These are phyloP conservation scores for Cajanus cajan DNA, from an alignment of 306 rosid species.

Conservation along the genomic window DNA sequence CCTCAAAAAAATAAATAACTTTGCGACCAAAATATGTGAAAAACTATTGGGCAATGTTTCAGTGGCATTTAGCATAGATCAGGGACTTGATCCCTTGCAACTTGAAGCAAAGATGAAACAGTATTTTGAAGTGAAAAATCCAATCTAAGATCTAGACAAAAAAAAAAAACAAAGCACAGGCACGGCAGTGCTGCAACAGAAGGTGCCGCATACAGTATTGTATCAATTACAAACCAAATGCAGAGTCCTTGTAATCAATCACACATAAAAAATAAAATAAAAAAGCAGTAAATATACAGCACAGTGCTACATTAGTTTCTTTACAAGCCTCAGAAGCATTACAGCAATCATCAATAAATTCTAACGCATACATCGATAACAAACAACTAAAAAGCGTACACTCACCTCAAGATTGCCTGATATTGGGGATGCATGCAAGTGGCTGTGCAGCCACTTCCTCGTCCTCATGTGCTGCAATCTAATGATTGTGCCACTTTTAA, in stretches of 20 bases:
- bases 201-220: background rate
- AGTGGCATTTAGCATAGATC: background rate
- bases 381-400: background rate
- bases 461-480: conserved; percentile 96
- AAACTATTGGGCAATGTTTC: background rate
- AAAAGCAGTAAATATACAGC: background rate
- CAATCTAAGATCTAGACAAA: background rate
- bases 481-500: conserved; percentile 75
- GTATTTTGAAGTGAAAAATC: background rate
- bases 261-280: background rate
- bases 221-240: background rate
- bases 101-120: background rate
- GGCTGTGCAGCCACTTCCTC: conserved; percentile 99
- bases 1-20: background rate
- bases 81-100: background rate
- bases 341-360: background rate
- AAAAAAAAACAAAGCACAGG: background rate
- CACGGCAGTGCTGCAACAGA: background rate
- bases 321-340: background rate
- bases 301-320: background rate
- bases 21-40: background rate
- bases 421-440: conserved; percentile 91
- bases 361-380: background rate
- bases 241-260: conserved; percentile 2
- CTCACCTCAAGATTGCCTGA: conserved; percentile 89